A percentile compares a stretch with the other conserved stretches of the same genome.
Conservation (phyloP, 352 stramenopile genomes). For the Halophytophthora polymorphica region DNA sequence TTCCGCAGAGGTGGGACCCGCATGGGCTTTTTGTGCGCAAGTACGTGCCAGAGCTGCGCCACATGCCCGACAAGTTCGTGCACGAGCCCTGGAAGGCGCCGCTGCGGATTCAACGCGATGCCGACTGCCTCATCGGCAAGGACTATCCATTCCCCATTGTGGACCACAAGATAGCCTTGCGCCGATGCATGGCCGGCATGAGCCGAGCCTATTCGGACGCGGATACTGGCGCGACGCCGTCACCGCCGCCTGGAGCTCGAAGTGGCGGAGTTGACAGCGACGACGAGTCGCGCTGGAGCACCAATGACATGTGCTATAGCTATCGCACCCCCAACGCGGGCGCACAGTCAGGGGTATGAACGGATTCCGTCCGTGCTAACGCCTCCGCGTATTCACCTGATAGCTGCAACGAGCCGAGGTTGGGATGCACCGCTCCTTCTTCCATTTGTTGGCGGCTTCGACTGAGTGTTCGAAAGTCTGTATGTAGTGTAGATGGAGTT, state of each 20-base stretch:
- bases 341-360: neutral
- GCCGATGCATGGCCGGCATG: slow-evolving; percentile 91
- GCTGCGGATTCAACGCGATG: slow-evolving; percentile 76
- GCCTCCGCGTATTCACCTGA: too few species aligned
- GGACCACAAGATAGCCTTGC: slow-evolving; percentile 85
- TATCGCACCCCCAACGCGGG: slow-evolving; percentile 8
- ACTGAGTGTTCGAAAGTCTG: too few species aligned
- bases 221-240: slow-evolving; percentile 13
- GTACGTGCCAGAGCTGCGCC: slow-evolving; percentile 87
- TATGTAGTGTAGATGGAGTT: too few species aligned
- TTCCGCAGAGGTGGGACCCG: slow-evolving; percentile 93
- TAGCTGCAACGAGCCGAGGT: too few species aligned
- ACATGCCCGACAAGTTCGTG: slow-evolving; percentile 94
- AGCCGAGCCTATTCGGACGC: slow-evolving; percentile 39
- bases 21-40: slow-evolving; percentile 89
- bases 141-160: slow-evolving; percentile 96
- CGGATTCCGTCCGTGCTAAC: too few species aligned
- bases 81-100: slow-evolving; percentile 97
- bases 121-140: slow-evolving; percentile 87
- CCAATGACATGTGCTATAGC: slow-evolving; percentile 31
- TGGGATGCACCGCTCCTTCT: too few species aligned
- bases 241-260: slow-evolving; percentile 6
- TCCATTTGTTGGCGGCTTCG: too few species aligned
- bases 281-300: slow-evolving; percentile 8
- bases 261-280: slow-evolving; percentile 7